Evolutionary conservation across 768 basidiomycete genomes (phyloP).

Genomic region (Amylocystis lapponica): DNA sequence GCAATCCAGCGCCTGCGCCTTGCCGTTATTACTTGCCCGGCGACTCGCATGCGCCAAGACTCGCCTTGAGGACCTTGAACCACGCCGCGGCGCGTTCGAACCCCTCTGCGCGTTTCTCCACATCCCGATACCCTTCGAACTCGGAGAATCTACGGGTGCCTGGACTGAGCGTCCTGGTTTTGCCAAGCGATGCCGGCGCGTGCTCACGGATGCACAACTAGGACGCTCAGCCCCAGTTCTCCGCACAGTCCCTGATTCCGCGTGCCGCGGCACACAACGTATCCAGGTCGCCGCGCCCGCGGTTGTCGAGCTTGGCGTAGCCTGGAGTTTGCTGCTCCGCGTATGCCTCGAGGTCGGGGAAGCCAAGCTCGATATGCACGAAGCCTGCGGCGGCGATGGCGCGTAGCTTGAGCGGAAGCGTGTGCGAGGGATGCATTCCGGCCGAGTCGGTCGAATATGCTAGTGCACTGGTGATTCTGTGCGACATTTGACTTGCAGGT

Average conservation of each 20-base stretch:
- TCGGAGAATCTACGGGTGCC: conserved; percentile 18
- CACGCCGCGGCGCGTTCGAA: conserved; percentile 19
- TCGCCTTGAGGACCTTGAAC: conserved; percentile 21
- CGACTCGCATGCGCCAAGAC: too few species aligned
- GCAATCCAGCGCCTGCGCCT: conserved; percentile 20
- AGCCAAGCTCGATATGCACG: conserved; percentile 19
- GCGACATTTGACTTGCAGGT: too few species aligned
- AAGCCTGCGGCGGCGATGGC: conserved; percentile 27
- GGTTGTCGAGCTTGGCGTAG: conserved; percentile 18
- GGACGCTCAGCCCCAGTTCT: conserved; percentile 17
- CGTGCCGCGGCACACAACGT: conserved; percentile 13
- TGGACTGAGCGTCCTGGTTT: not conserved
- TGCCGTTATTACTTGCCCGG: too few species aligned
- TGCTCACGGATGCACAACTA: conserved; percentile 26
- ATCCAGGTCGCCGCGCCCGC: conserved; percentile 20
- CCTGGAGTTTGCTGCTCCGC: conserved; percentile 14
- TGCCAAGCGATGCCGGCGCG: too few species aligned
- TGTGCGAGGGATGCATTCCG: conserved; percentile 27
- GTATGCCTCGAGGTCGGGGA: conserved; percentile 24
- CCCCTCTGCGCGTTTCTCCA: conserved; percentile 10
- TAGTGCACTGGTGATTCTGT: conserved; percentile 5
- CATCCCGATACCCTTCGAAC: conserved; percentile 21
- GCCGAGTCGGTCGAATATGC: conserved; percentile 27
- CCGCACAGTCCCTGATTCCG: conserved; percentile 16
- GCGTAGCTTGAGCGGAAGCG: conserved; percentile 22